Base-by-base conservation (phyloP, 1,139 yeast genomes). In the Casaregolazyma lundiana region DNA sequence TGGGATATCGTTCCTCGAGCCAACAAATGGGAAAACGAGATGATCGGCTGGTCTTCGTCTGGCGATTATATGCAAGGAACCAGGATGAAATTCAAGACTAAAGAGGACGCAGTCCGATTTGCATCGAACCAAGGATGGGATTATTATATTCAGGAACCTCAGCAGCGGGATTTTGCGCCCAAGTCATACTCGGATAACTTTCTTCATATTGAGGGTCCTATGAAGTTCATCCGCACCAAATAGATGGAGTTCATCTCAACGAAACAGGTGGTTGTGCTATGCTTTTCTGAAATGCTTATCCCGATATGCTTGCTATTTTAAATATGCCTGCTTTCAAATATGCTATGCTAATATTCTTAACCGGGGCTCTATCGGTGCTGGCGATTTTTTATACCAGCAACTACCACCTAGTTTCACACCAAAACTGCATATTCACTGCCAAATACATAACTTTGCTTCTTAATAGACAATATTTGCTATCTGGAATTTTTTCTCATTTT, bases 41-140 rank as follows among this genome's bases (percentile, higher is more conserved):
- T 86, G 61, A 87, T 86, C 69, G 96, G 96, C 15, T 87, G 85
- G 72, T 90, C 86, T 59, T 78, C 87, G 32, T 73, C 86, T 39
- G 80, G 86, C 26, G 96, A 87, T 66, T 82, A 80, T 67, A 83
- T 87, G 94, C 95, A 86, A 70, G 89, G 85, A 21, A 82, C 92
- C n/a, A 77, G 76, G 60, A 68, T 87, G 74, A 80, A 80, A 64
- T 87, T 87, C 62, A 84, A 80, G 59, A 72, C 81, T 46, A 81
- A 79, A 68, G 94, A 86, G 44, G 78, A 86, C 30, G 96, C 96
- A 32, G 71, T 85, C 49, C 75, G 76, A 51, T 87, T 87, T 66
- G 95, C 95, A 15, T 78, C 80, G 56, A 83, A 86, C 52, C 94
- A 87, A 65, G 73, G 95, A 40, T 87, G 95, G 92, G 84, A 82